Conservation (phyloP, 1,284 basidiomycete species). For the Ustilago tritici region DNA sequence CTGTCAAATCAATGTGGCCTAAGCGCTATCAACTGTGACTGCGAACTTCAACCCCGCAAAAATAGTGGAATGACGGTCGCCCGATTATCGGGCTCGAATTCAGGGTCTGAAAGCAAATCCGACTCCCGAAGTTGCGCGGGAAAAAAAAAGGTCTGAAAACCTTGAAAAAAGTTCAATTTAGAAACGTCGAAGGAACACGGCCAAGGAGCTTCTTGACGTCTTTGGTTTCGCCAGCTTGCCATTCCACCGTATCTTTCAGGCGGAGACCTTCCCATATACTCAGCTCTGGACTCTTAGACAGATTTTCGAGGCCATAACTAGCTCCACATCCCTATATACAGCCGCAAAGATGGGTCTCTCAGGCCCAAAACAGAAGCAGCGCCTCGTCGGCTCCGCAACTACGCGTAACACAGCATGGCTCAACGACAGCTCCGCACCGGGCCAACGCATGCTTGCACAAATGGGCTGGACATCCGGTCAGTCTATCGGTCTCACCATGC, state of each 20-base stretch:
- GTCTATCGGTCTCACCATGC: constrained; percentile 59
- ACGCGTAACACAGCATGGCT: constrained; percentile 65
- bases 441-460: constrained; percentile 66
- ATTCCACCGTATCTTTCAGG: neutral
- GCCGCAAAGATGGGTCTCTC: constrained; percentile 61
- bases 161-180: constrained; percentile 17
- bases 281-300: too few relatives aligned
- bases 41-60: constrained; percentile 14
- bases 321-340: neutral
- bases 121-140: constrained; percentile 27
- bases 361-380: constrained; percentile 64
- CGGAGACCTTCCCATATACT: too few relatives aligned
- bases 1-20: neutral
- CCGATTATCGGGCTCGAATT: constrained; percentile 32
- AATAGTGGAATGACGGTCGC: neutral
- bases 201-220: neutral
- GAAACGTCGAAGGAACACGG: constrained; percentile 6
- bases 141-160: neutral
- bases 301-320: too few relatives aligned
- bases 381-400: constrained; percentile 63
- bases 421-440: constrained; percentile 63
- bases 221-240: neutral
- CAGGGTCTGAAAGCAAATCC: neutral
- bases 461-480: constrained; percentile 68
- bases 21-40: constrained; percentile 8